phyloP scores from a whole-genome alignment of 768 basidiomycete genomes.

The Boletus tylopilopsis region DNA sequence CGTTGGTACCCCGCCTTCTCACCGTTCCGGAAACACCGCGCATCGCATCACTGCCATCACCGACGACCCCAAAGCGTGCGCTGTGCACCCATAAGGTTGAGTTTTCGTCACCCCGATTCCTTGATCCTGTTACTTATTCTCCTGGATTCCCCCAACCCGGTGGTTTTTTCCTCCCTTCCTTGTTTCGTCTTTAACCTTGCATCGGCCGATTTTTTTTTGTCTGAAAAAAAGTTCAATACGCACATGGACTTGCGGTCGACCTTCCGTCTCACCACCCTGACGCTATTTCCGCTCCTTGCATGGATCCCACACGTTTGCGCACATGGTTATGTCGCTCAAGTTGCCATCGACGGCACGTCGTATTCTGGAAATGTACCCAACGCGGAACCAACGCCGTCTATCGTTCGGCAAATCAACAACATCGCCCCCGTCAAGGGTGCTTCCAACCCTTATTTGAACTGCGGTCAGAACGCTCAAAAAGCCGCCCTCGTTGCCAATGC shows the following conservation, averaged over 20 bases:
- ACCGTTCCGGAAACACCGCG: too few relatives aligned
- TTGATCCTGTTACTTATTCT: too few relatives aligned
- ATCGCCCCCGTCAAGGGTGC: slow-evolving; percentile 55
- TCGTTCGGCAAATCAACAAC: slow-evolving; percentile 43
- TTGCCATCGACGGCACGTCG: slow-evolving; percentile 41
- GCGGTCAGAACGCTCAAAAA: slow-evolving; percentile 50
- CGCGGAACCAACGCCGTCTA: slow-evolving; percentile 35
- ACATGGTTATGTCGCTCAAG: slow-evolving; percentile 42
- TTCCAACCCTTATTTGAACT: slow-evolving; percentile 52
- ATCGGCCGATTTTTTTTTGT: not conserved
- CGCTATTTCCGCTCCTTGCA: slow-evolving; percentile 10
- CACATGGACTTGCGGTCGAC: slow-evolving; percentile 6
- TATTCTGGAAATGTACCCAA: slow-evolving; percentile 44
- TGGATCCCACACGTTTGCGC: slow-evolving; percentile 27
- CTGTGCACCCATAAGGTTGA: too few relatives aligned
- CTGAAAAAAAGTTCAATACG: too few relatives aligned
- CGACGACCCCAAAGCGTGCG: too few relatives aligned
- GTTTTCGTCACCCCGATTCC: too few relatives aligned
- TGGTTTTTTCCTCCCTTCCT: too few relatives aligned
- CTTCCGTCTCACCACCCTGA: not conserved
- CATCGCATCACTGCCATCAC: too few relatives aligned
- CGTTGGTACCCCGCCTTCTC: too few relatives aligned
- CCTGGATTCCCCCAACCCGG: too few relatives aligned
- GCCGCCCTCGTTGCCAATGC: slow-evolving; percentile 51
- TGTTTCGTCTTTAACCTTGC: too few relatives aligned